These are phyloP conservation scores for Clonostachys byssicola DNA, from an alignment of 2,329 filamentous ascomycete genomes.

Conservation along the genomic window DNA sequence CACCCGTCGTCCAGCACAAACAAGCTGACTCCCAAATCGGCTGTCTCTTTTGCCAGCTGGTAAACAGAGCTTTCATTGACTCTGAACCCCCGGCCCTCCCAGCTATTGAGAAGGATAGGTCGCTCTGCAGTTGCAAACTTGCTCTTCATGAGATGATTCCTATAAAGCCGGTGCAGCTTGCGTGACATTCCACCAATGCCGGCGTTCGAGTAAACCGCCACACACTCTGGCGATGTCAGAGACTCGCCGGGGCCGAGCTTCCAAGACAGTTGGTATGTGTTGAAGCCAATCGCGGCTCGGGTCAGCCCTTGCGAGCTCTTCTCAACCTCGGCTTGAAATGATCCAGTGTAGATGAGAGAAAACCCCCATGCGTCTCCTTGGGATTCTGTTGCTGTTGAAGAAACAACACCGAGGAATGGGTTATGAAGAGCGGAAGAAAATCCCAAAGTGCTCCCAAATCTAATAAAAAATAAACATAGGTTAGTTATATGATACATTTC, in stretches of 20 bases:
- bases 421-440: constrained; percentile 63
- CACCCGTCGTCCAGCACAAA: constrained; percentile 65
- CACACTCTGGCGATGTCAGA: constrained; percentile 57
- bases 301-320: constrained; percentile 58
- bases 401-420: constrained; percentile 55
- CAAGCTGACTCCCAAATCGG: constrained; percentile 53
- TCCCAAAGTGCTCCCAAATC: constrained; percentile 50
- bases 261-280: constrained; percentile 57
- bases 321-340: constrained; percentile 56
- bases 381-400: constrained; percentile 53
- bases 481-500: neutral
- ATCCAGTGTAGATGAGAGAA: constrained; percentile 61
- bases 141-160: constrained; percentile 54
- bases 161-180: constrained; percentile 56
- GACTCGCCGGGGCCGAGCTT: constrained; percentile 48
- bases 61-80: constrained; percentile 53
- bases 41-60: constrained; percentile 49
- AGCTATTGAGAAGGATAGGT: constrained; percentile 59
- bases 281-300: constrained; percentile 55
- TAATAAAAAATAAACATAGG: constrained; percentile 12
- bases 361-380: constrained; percentile 61
- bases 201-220: constrained; percentile 54
- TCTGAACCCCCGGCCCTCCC: constrained; percentile 59
- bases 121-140: constrained; percentile 46
- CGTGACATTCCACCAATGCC: constrained; percentile 60